Base-by-base conservation (phyloP, 805 yeast species). In the Saccharomycopsis schoenii region DNA sequence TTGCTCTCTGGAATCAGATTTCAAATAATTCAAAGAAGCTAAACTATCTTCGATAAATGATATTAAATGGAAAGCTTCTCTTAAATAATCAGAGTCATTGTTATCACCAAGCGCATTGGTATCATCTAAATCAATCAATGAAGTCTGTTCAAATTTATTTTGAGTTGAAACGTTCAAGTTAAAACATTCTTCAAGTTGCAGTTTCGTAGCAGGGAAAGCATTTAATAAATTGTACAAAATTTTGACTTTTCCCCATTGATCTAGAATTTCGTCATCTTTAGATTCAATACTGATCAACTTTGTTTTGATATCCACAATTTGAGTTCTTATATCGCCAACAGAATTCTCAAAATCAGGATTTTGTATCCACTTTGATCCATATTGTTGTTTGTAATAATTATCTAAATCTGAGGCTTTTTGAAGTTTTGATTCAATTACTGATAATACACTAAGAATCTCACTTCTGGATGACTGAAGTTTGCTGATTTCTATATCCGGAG, bases 1-100 rank as follows among this genome's bases (percentile, higher is more conserved):
- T 1, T 86, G 77, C 43, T 82, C 76, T 5, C 75, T 70, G 55
- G 96, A 82, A 69, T 88, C 94, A 39, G 80, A 75, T 66, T 83
- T 83, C 61, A 90, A 69, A 54, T 81, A 76, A 61, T 81, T 81
- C 67, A 93, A 76, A 60, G 84, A 85, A 56, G 81, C 82, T 55
- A 86, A 74, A 17, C 78, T 70, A n/a, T 80, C 76, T 61, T 85
- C 88, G 2, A 89, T 75, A 24, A 72, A 70, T 11, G 75, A 74
- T 17, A 89, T 75, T 34, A 76, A 73, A 1, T 67, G 67, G 9
- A 71, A 67, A 1, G 77, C 73, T 11, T 36, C 51, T 47, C 52
- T 24, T 21, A 47, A 5, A 19, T 58, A 21, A 14, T 19, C 29
- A 12, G 60, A 39, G 0, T 75, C 62, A 65, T 83, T 86, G 66